Percentiles rank a stretch among this genome's conserved stretches.
phyloP scores from a whole-genome alignment of 306 rosid species.

The Clitoria ternatea region DNA sequence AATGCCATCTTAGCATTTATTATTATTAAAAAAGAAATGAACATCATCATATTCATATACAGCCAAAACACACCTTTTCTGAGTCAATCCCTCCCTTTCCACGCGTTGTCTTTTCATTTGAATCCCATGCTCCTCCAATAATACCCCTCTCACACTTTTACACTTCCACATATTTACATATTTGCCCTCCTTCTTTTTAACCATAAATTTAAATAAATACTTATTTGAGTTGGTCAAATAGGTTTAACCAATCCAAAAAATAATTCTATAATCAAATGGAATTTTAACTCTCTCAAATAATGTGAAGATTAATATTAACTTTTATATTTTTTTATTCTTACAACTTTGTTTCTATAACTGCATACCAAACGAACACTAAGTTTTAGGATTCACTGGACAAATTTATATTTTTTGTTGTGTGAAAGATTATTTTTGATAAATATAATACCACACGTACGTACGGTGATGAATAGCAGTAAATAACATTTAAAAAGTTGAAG shows the following conservation, averaged over 20 bases:
- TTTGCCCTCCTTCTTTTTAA: background rate
- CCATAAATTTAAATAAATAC: too few species aligned
- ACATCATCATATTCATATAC: constrained; percentile 23
- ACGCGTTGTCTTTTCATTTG: constrained; percentile 24
- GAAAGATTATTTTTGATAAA: too few species aligned
- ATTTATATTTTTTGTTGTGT: too few species aligned
- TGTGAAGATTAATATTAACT: too few species aligned
- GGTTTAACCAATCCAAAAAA: too few species aligned
- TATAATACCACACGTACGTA: background rate
- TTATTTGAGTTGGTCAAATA: too few species aligned
- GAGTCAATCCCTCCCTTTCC: background rate
- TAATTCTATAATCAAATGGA: too few species aligned
- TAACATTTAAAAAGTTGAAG: background rate
- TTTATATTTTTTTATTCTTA: too few species aligned
- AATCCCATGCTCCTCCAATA: background rate
- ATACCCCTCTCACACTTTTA: constrained; percentile 1
- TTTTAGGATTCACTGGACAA: too few species aligned
- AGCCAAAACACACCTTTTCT: constrained; percentile 55
- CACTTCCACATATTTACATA: background rate
- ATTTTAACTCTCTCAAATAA: too few species aligned
- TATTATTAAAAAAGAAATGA: background rate
- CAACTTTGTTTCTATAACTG: too few species aligned
- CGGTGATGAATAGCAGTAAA: background rate
- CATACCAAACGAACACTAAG: too few species aligned
- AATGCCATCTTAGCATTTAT: constrained; percentile 23